These are phyloP conservation scores for Phylloporus rhodoxanthus DNA, from an alignment of 768 basidiomycete species.

Conservation along the genomic window DNA sequence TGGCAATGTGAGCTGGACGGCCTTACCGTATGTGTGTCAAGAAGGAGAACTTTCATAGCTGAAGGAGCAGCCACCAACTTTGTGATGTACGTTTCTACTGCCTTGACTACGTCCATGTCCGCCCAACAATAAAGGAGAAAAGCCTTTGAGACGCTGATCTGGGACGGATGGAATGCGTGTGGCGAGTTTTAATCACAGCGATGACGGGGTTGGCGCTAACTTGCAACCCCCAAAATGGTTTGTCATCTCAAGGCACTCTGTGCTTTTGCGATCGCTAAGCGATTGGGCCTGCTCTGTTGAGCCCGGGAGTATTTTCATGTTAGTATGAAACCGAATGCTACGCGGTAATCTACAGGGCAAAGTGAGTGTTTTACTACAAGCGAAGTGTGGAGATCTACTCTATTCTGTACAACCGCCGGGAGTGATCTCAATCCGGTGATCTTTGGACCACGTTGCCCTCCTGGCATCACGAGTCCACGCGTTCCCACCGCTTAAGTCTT, in stretches of 20 bases:
- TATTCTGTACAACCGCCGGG: background rate
- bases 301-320: background rate
- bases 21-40: slow-evolving; percentile 89
- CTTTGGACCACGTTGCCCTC: background rate
- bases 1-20: background rate
- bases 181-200: background rate
- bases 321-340: background rate
- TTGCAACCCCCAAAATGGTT: background rate
- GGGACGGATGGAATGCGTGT: background rate
- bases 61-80: slow-evolving; percentile 81
- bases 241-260: background rate
- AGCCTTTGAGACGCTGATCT: background rate
- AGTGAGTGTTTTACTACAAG: background rate
- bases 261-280: background rate
- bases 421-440: background rate
- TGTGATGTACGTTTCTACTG: slow-evolving; percentile 87
- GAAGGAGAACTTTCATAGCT: slow-evolving; percentile 92
- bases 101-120: slow-evolving; percentile 90
- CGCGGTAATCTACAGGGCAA: background rate
- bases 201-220: background rate
- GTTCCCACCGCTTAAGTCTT: background rate
- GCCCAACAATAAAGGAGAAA: background rate
- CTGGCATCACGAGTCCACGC: background rate
- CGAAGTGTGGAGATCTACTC: background rate
- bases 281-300: background rate